Conservation (phyloP, 2,329 filamentous ascomycete species). For the Magnaporthiopsis incrustans region DNA sequence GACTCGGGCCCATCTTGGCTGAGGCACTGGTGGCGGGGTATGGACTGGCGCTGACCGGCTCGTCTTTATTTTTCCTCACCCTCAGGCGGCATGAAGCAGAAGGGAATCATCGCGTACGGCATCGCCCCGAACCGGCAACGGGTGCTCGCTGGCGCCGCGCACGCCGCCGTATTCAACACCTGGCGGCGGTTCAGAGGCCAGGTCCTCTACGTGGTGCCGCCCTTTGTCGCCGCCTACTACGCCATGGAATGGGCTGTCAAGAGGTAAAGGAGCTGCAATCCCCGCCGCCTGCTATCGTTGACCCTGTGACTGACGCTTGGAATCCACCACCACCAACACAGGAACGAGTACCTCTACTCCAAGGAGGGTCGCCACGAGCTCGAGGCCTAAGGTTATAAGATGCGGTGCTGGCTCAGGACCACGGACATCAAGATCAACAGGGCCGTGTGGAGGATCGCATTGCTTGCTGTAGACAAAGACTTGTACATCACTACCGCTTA, state of each 20-base stretch:
- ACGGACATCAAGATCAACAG: background rate
- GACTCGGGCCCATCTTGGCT: too few relatives aligned
- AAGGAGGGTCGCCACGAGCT: slow-evolving; percentile 61
- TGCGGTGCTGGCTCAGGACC: background rate
- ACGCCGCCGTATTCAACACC: slow-evolving; percentile 91
- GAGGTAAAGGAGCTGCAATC: slow-evolving; percentile 49
- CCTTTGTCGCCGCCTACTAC: slow-evolving; percentile 71
- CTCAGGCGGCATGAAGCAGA: slow-evolving; percentile 32
- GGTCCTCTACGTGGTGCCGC: slow-evolving; percentile 81
- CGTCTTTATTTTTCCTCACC: background rate
- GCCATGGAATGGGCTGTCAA: slow-evolving; percentile 86
- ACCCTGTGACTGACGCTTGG: background rate
- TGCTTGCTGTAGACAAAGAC: slow-evolving; percentile 7
- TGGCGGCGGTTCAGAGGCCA: slow-evolving; percentile 80
- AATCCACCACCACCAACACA: slow-evolving; percentile 22
- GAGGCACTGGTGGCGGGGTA: background rate
- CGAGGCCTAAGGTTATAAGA: slow-evolving; percentile 30
- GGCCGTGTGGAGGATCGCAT: background rate
- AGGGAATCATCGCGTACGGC: slow-evolving; percentile 62
- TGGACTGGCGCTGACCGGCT: background rate
- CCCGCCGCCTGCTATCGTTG: background rate
- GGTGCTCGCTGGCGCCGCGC: slow-evolving; percentile 66
- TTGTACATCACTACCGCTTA: slow-evolving; percentile 10
- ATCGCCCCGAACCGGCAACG: slow-evolving; percentile 84
- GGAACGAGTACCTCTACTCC: slow-evolving; percentile 76